Evolutionary conservation across 345 rosid species (phyloP), one percentile per base, ranked within the genome.

Genomic region (Hevea brasiliensis): DNA sequence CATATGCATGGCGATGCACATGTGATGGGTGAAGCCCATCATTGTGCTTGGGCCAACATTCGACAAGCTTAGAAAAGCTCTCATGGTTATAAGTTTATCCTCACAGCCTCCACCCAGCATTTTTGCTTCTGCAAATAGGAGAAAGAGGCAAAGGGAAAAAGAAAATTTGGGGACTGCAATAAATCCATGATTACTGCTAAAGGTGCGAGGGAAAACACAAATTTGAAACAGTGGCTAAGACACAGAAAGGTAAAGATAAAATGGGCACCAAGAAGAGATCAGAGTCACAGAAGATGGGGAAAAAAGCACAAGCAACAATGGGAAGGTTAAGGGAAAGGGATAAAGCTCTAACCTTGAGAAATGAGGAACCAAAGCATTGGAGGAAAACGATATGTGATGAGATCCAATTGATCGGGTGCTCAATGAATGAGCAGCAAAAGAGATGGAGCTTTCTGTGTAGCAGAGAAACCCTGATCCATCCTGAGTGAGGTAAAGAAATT

Each of bases 401-500:
- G 64, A 37, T 27, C 17, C 42, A 40, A 60, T 8, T 26, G 58
- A 61, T 32, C 24, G 32, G 45, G 40, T 61, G 44, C 13, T 17
- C n/a, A 50, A 20, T 50, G 1, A 50, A 3, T 50, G 55, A 50
- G 20, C 55, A 50, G 55, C 17, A 50, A 15, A 50, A 50, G 6
- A 50, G n/a, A 50, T 17, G 55, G 55, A 20, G 55, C 17, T 61
- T 35, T 35, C 48, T 7, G 8, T 20, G 7, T 40, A n/a, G 48
- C 18, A 44, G 54, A 44, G 37, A 65, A 65, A 45, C 54, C 68
- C 68, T 65, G 45, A 24, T 44, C 68, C 18, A 45, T 21, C 27
- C 14, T 23, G 2, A 42, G 35, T 42, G 3, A 58, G 62, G 62
- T 58, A 21, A 13, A 50, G 6, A 50, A 15, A 50, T 58, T 12